These are phyloP conservation scores for Lagerstroemia speciosa DNA, from an alignment of 345 rosid genomes.

Conservation along the genomic window DNA sequence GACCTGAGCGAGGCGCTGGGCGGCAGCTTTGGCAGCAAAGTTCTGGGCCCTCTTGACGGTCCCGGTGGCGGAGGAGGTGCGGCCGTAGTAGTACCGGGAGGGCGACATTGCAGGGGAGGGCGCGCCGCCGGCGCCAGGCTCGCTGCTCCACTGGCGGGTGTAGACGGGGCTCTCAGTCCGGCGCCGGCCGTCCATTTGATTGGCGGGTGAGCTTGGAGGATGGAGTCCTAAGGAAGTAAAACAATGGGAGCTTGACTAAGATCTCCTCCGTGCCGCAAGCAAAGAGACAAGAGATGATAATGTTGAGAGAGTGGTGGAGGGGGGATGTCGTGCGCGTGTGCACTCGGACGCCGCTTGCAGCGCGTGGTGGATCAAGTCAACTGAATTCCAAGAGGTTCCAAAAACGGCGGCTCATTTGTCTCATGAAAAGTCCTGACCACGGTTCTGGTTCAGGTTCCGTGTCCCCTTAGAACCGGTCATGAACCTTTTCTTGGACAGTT, in stretches of 20 bases:
- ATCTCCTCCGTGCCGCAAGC: constrained; percentile 1
- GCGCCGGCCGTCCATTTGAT: constrained; percentile 44
- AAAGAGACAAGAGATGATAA: constrained; percentile 4
- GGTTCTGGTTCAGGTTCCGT: too few species aligned
- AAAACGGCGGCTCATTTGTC: too few species aligned
- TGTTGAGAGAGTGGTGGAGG: not conserved
- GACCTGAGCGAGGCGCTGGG: constrained; percentile 94
- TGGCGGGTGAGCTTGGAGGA: not conserved
- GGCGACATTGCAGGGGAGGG: constrained; percentile 55
- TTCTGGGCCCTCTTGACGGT: constrained; percentile 81
- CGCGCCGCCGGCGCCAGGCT: constrained; percentile 36
- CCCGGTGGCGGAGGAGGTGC: constrained; percentile 56
- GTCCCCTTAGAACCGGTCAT: too few species aligned
- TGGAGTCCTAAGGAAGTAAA: not conserved
- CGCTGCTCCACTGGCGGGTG: constrained; percentile 66
- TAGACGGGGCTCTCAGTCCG: constrained; percentile 66
- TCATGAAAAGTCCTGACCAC: too few species aligned
- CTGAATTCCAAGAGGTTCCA: too few species aligned
- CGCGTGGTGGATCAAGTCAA: not conserved
- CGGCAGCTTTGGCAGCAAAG: constrained; percentile 95
- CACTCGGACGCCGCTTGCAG: not conserved
- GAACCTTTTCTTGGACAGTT: too few species aligned
- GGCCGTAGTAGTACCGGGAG: constrained; percentile 52
- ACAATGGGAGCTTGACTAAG: not conserved
- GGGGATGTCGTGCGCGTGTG: not conserved